Conservation (phyloP, 192 early-diverging fungal genomes). For the Umbelopsis sp. region DNA sequence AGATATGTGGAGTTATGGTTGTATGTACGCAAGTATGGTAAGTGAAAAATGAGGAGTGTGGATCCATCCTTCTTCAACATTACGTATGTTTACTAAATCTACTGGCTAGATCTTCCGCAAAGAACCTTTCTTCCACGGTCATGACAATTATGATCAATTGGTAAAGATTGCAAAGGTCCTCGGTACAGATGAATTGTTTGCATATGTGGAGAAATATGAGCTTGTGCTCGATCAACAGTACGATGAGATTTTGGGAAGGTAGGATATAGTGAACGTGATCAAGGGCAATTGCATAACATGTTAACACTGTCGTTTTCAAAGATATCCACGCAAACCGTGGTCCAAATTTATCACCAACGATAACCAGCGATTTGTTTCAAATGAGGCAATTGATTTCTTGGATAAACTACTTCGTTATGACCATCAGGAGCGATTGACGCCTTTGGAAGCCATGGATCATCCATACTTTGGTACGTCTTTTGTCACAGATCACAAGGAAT, state of each 20-base stretch:
- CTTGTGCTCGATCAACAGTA: slow-evolving; percentile 90
- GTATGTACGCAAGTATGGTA: slow-evolving; percentile 99
- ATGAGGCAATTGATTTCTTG: slow-evolving; percentile 87
- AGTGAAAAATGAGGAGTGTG: background rate
- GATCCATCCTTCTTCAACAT: background rate
- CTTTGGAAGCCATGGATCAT: slow-evolving; percentile 87
- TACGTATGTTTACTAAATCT: background rate
- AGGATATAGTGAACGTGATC: background rate
- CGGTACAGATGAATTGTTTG: slow-evolving; percentile 93
- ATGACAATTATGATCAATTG: slow-evolving; percentile 99
- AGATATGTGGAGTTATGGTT: slow-evolving; percentile 99
- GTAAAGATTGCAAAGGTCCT: slow-evolving; percentile 98
- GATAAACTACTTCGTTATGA: slow-evolving; percentile 91
- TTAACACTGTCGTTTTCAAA: background rate
- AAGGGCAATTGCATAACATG: slow-evolving; percentile 15
- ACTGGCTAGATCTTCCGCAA: slow-evolving; percentile 89
- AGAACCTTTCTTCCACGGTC: slow-evolving; percentile 99
- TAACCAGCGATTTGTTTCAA: slow-evolving; percentile 81
- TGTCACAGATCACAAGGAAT: no score
- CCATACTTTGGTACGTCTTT: slow-evolving; percentile 63
- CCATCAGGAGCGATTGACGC: slow-evolving; percentile 86
- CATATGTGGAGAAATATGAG: slow-evolving; percentile 95
- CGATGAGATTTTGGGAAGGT: slow-evolving; percentile 90
- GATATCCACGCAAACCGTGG: slow-evolving; percentile 83
- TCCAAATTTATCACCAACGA: slow-evolving; percentile 79